phyloP scores from a whole-genome alignment of 1,139 yeast genomes.

The Saccharomycopsis crataegensis region DNA sequence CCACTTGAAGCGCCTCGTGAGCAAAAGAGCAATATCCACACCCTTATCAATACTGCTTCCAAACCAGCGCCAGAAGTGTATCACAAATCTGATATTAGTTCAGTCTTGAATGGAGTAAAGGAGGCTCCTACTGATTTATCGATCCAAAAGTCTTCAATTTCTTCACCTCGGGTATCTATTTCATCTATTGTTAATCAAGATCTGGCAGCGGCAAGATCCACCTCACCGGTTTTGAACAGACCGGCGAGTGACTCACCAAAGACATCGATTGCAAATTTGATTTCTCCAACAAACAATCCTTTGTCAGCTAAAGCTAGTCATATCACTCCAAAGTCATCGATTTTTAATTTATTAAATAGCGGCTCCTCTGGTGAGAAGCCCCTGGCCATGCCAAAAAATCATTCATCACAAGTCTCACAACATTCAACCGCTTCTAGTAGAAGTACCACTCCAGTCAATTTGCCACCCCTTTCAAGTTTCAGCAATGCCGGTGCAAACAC shows the following conservation, averaged over 20 bases:
- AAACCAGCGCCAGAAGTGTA: background rate
- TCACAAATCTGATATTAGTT: slow-evolving; percentile 1
- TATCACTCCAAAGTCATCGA: background rate
- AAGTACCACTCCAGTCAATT: slow-evolving; percentile 10
- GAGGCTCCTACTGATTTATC: background rate
- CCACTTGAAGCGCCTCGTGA: background rate
- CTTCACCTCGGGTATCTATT: slow-evolving; percentile 1
- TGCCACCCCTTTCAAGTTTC: slow-evolving; percentile 10
- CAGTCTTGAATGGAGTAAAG: slow-evolving; percentile 1
- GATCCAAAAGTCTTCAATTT: background rate
- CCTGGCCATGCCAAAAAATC: no score
- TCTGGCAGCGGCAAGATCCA: background rate
- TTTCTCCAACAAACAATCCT: background rate
- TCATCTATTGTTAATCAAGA: background rate
- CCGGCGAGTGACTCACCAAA: slow-evolving; percentile 4
- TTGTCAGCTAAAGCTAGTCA: background rate
- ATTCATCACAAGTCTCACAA: no score
- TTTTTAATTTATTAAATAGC: slow-evolving; percentile 2
- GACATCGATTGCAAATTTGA: slow-evolving; percentile 11
- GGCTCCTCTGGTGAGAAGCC: background rate
- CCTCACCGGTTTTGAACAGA: background rate
- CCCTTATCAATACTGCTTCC: background rate
- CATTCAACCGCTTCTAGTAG: background rate
- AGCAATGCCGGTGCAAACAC: background rate
- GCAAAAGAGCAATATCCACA: background rate